Evolutionary conservation across 306 rosid species (phyloP), one percentile per base, ranked within the genome.

Genomic region (Lathyrus oleraceus): DNA sequence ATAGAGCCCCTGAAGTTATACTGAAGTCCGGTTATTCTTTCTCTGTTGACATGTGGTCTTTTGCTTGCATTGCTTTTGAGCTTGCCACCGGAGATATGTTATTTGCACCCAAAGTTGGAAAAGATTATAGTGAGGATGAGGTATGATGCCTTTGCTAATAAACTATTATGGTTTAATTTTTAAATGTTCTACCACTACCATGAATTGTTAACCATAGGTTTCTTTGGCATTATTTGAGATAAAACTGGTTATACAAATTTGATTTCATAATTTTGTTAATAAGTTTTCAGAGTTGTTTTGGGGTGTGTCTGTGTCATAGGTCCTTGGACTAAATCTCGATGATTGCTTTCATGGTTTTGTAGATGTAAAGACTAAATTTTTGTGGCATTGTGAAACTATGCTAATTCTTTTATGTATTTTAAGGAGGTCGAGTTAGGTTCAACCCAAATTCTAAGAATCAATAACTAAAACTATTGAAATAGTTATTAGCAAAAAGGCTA

Each of bases 21-120:
- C 76, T 93, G 78, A 87, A 78, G 72, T 76, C 96, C 39, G 94
- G 98, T 4, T 90, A 93, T 77, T 82, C 98, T 73, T 88, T 69
- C 87, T 51, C 98, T 7, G 87, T 87, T 19, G 98, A 93, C 79
- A 88, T 93, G 91, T 93, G 98, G 98, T 93, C 98, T 58, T 85
- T 93, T 53, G 98, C 90, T 70, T 90, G 98, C 87, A 87, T 82
- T 32, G 96, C 91, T 48, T 93, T 93, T 67, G 98, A 93, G 71
- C 98, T 93, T 73, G 97, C 98, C 40, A 90, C 98, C 10, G 98
- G 98, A 47, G 98, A 93, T 70, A 93, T 90, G 98, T 62, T 93
- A 90, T 90, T 90, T 78, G 74, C 96, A 49, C 98, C 98, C 15
- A 90, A 85, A 70, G 69, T 17, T 23, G 98, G 98, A 64, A 83